Base-by-base conservation (phyloP, 176 grass and related monocot genomes). In the Oryza glaberrima region DNA sequence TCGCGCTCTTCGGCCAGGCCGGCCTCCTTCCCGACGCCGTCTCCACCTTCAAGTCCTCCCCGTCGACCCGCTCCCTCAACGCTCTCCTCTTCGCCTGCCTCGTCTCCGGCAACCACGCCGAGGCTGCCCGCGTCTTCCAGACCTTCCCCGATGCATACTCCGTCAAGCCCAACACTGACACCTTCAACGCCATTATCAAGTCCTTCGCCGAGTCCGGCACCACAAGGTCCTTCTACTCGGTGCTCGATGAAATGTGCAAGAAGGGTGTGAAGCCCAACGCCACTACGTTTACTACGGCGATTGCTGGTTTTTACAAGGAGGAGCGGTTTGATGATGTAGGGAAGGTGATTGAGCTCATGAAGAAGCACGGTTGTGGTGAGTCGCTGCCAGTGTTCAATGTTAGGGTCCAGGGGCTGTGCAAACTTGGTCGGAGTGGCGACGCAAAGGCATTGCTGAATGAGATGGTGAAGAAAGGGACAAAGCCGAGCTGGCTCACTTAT, bases 281-380 rank as follows among this genome's bases (percentile, higher is more conserved):
- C 60, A 85, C 87, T 28, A 98, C 91, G 11, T 98, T 94, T 82
- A 86, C 54, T 84, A 90, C 20, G 6, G 93, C 93, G 0, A 81
- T 98, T 3, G 58, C 80, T 40, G 96, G 96, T 10, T 98, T 98
- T 66, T 95, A 95, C 87, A 86, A 81, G 84, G 96, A 98, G 81
- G 85, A 95, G 69, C 86, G 84, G 38, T 92, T 94, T 0, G 96
- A 98, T 81, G 93, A 98, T 41, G 80, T 98, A 1, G 48, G 22
- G 36, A 93, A 95, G 81, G 91, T 95, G 20, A 82, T 95, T 69
- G 83, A 81, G 72, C 89, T 98, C 69, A 98, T 98, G 96, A 95
- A 85, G 76, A 90, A 91, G 69, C 89, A 95, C 51, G 75, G 83
- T 3, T 93, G 85, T 44, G 79, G 80, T 5, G 87, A 90, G 5